Conservation (phyloP, 306 rosid genomes). For the Pterocarpus santalinus region DNA sequence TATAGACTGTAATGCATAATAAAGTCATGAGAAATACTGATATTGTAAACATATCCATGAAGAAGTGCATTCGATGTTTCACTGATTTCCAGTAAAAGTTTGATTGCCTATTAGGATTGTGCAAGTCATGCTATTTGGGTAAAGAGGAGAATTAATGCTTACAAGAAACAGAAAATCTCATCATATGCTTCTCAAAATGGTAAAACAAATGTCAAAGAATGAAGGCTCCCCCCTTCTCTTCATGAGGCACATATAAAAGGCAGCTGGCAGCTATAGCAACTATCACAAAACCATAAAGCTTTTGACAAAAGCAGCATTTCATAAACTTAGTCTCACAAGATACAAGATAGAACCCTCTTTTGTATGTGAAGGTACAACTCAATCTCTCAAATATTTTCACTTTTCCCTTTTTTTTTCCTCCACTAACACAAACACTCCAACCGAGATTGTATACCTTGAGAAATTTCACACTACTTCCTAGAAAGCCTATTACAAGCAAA, state of each 20-base stretch:
- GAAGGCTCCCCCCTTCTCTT: background rate
- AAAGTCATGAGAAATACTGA: constrained; percentile 2
- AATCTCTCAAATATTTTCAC: background rate
- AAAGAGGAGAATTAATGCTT: background rate
- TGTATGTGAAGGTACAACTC: background rate
- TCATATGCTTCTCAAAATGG: background rate
- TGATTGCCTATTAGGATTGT: background rate
- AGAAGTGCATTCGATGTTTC: background rate
- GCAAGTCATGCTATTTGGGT: constrained; percentile 3
- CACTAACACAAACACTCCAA: constrained; percentile 1
- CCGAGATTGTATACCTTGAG: background rate
- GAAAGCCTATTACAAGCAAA: constrained; percentile 8
- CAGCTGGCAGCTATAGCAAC: background rate
- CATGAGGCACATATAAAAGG: background rate
- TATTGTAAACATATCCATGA: background rate
- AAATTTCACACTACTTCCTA: constrained; percentile 2
- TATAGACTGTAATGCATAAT: background rate
- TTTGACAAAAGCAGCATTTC: background rate
- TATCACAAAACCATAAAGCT: background rate
- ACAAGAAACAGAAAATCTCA: background rate
- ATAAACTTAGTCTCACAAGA: background rate
- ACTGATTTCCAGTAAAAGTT: background rate
- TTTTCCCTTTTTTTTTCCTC: background rate
- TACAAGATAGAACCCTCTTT: constrained; percentile 1
- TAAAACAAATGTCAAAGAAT: background rate